These are phyloP conservation scores for Globisporangium solare DNA, from an alignment of 352 stramenopile species.

Conservation along the genomic window DNA sequence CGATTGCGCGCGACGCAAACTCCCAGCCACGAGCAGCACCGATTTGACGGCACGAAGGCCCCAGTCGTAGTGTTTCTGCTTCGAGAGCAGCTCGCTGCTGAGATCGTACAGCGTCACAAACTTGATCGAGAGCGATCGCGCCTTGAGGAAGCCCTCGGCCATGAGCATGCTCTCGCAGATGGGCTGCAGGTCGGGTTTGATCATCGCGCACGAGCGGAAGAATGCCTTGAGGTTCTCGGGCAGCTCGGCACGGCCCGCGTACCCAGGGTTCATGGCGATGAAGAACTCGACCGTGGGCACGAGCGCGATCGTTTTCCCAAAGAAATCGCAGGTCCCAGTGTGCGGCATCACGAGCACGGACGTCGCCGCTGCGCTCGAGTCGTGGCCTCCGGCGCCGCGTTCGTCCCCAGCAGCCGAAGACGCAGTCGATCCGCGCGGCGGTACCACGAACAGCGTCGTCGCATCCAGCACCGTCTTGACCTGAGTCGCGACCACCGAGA, in stretches of 20 bases:
- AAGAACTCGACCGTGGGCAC: conserved; percentile 88
- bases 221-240: conserved; percentile 92
- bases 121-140: conserved; percentile 75
- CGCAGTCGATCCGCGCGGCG: conserved; percentile 10
- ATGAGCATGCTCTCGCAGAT: conserved; percentile 96
- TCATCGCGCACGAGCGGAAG: conserved; percentile 91
- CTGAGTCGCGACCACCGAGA: conserved; percentile 95
- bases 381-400: conserved; percentile 17
- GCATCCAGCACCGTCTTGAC: conserved; percentile 97
- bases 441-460: conserved; percentile 18
- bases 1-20: conserved; percentile 85
- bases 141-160: conserved; percentile 90
- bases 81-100: conserved; percentile 81
- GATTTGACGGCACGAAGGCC: conserved; percentile 94
- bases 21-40: conserved; percentile 93
- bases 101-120: conserved; percentile 90
- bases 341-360: conserved; percentile 30
- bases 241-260: conserved; percentile 87
- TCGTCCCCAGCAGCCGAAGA: conserved; percentile 10
- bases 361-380: conserved; percentile 1
- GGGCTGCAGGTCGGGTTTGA: conserved; percentile 86
- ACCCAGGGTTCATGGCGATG: conserved; percentile 95
- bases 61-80: conserved; percentile 94
- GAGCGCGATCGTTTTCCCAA: conserved; percentile 83
- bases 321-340: conserved; percentile 83